Evolutionary conservation across 2,329 filamentous ascomycete species (phyloP).

Genomic region (Botryotinia calthae): DNA sequence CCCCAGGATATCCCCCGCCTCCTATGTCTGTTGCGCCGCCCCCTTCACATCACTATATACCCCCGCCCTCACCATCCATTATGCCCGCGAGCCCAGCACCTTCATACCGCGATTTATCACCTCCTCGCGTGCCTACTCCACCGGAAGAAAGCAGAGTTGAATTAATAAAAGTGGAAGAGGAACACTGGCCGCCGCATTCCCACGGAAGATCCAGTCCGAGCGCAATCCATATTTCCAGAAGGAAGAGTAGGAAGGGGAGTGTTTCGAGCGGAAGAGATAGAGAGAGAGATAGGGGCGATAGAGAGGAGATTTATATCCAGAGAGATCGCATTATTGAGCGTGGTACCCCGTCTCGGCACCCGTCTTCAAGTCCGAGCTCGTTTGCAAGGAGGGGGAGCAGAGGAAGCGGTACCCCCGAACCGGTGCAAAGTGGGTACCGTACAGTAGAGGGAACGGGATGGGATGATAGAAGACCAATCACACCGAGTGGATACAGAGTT

Average conservation of each 20-base stretch:
- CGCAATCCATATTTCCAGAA: background rate
- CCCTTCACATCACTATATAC: background rate
- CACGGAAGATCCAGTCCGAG: background rate
- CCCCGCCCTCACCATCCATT: background rate
- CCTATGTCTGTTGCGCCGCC: background rate
- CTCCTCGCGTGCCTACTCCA: conserved; percentile 2
- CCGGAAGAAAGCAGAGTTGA: conserved; percentile 12
- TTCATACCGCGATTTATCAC: background rate
- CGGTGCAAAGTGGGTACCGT: background rate
- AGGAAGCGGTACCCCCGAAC: background rate
- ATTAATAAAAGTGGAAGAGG: conserved; percentile 16
- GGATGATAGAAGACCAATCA: background rate
- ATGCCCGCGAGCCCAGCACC: background rate
- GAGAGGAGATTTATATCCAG: conserved; percentile 12
- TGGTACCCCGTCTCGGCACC: background rate
- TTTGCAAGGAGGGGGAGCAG: background rate
- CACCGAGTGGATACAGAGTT: conserved; percentile 9
- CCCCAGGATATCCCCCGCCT: background rate
- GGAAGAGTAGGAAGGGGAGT: conserved; percentile 4
- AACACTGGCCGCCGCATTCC: conserved; percentile 8
- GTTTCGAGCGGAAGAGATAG: background rate
- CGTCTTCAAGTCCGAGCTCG: background rate
- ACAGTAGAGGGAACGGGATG: conserved; percentile 9
- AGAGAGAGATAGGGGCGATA: background rate
- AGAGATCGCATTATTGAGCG: conserved; percentile 14